phyloP scores from a whole-genome alignment of 768 basidiomycete genomes.

The Calocybe indica region DNA sequence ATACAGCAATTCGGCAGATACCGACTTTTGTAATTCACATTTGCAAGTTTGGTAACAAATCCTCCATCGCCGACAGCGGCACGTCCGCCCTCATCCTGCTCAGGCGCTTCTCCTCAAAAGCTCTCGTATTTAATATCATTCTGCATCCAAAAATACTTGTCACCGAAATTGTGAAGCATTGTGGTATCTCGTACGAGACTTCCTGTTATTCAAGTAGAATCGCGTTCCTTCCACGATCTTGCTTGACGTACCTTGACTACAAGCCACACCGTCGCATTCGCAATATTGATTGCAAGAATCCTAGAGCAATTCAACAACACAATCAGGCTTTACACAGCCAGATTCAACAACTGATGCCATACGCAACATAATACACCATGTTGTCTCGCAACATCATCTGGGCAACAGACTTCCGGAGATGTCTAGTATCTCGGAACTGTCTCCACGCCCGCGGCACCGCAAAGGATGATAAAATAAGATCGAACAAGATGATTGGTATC shows the following conservation, averaged over 20 bases:
- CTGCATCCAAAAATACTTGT: slow-evolving; percentile 5
- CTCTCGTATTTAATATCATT: slow-evolving; percentile 4
- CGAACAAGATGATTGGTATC: slow-evolving; percentile 3
- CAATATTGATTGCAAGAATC: background rate
- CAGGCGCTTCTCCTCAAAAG: background rate
- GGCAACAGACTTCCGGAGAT: background rate
- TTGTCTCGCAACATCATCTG: slow-evolving; percentile 1
- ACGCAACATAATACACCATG: slow-evolving; percentile 4
- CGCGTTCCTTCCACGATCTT: background rate
- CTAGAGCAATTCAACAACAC: background rate
- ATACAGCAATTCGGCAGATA: too few relatives aligned
- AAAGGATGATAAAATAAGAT: background rate
- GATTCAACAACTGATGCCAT: background rate
- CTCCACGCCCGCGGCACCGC: background rate
- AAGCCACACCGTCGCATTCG: background rate
- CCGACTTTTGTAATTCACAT: too few relatives aligned
- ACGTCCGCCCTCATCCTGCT: too few relatives aligned
- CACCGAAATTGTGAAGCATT: slow-evolving; percentile 3
- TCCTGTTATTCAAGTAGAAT: background rate
- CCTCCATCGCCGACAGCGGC: too few relatives aligned
- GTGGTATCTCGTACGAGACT: background rate
- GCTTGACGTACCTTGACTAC: background rate
- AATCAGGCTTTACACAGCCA: background rate
- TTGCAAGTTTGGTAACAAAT: too few relatives aligned
- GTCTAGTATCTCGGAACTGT: background rate